Conservation (phyloP, 1,284 basidiomycete genomes). For the Ceratorhiza oryzae-sativae region DNA sequence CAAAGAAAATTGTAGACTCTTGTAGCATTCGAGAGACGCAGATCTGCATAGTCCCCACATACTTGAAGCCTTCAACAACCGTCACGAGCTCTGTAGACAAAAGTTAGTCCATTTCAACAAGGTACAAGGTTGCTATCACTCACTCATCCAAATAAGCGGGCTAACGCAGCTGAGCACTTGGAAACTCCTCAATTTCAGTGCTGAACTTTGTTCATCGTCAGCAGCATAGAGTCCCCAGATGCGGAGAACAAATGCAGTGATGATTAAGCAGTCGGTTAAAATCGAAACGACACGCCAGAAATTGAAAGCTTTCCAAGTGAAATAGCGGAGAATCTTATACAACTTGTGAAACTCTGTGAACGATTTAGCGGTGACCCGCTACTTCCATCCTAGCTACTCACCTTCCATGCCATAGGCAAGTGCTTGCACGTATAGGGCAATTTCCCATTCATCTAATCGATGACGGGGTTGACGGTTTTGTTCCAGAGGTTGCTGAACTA, state of each 20-base stretch:
- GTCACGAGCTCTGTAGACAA: slow-evolving; percentile 73
- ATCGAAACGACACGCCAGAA: slow-evolving; percentile 83
- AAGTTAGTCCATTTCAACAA: slow-evolving; percentile 6
- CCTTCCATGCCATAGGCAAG: slow-evolving; percentile 82
- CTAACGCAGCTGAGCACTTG: slow-evolving; percentile 86
- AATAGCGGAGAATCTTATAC: slow-evolving; percentile 68
- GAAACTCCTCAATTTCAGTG: slow-evolving; percentile 72
- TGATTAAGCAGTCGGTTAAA: slow-evolving; percentile 72
- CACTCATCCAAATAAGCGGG: slow-evolving; percentile 80
- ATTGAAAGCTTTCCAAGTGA: slow-evolving; percentile 73
- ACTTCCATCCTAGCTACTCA: slow-evolving; percentile 47
- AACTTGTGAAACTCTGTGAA: slow-evolving; percentile 58
- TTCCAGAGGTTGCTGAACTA: slow-evolving; percentile 76
- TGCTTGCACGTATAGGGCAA: slow-evolving; percentile 76
- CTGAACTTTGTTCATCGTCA: slow-evolving; percentile 46
- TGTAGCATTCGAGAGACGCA: slow-evolving; percentile 88
- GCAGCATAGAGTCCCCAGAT: slow-evolving; percentile 63
- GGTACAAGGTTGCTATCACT: background rate
- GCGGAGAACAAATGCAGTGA: slow-evolving; percentile 77
- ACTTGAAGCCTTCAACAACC: slow-evolving; percentile 83
- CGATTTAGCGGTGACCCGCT: background rate
- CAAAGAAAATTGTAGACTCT: slow-evolving; percentile 93
- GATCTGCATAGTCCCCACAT: slow-evolving; percentile 85
- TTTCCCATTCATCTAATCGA: slow-evolving; percentile 77
- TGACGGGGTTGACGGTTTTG: slow-evolving; percentile 59